Evolutionary conservation across 2,329 filamentous ascomycete species (phyloP), one percentile per base, ranked within the genome.

Genomic region (Hypoxylon sp.): DNA sequence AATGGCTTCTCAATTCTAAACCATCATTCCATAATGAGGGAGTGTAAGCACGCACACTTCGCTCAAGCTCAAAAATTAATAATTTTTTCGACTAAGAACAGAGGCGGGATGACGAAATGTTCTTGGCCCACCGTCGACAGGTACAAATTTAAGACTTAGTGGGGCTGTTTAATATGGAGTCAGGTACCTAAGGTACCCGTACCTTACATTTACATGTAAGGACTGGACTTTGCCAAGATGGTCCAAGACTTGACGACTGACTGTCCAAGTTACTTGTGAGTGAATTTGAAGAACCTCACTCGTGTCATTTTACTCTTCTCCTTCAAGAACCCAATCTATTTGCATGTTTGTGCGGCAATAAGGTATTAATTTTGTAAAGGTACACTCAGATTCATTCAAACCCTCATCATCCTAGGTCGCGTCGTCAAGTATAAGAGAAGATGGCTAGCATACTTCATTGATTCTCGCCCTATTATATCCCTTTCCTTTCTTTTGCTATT

Each of bases 361-460:
- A n/a, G n/a, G n/a, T n/a, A 51, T 2, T 44, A 54, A 53, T 59
- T 44, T 22, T 55, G 22, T 59, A 54, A 54, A 53, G 60, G 51
- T 39, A 52, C 48, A 22, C 4, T 33, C 37, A 62, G 59, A 53
- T 62, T 47, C 26, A 66, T 62, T 39, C 26, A 66, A 58, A 17
- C 47, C 59, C 46, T 29, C 52, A 35, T 22, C 58, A 31, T 59
- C 31, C 19, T 22, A 22, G 3, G 6, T 9, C 19, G 5, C 42
- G 48, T 26, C 35, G 11, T 5, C 35, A 46, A 31, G 35, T 58
- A 55, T 35, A 50, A 33, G 11, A 54, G 63, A 58, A 58, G 52
- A 66, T 66, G 58, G 48, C 57, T 66, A 50, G 51, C 57, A 62
- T 66, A 19, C 54, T 63, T 59, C 59, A 11, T 51, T 19, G 47